Percentiles rank a stretch among this genome's conserved stretches.
These are phyloP conservation scores for Solanum pinnatisectum DNA, from an alignment of 257 asterid species.

Conservation along the genomic window DNA sequence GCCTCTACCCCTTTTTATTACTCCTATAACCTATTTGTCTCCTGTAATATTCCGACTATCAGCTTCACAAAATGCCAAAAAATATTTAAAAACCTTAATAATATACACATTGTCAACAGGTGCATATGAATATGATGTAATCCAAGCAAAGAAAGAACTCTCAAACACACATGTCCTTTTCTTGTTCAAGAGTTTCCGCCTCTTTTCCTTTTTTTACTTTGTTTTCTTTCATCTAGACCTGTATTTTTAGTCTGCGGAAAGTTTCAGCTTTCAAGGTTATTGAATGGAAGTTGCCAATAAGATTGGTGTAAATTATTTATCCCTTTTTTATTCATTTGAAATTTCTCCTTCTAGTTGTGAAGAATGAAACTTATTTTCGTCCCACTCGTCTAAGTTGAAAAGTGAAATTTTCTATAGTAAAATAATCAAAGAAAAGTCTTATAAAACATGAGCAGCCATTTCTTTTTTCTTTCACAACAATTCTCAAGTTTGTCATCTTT, in stretches of 20 bases:
- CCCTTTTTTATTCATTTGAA: background rate
- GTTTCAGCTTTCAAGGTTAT: background rate
- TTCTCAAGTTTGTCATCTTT: background rate
- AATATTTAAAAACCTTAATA: background rate
- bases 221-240: background rate
- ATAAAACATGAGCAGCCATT: background rate
- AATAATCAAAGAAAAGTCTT: background rate
- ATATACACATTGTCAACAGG: background rate
- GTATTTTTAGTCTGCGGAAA: background rate
- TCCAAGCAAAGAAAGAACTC: background rate
- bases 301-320: background rate
- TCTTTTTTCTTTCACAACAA: background rate
- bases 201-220: background rate
- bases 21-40: background rate
- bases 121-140: background rate
- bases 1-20: background rate
- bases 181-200: background rate
- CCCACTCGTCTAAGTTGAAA: background rate
- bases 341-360: background rate
- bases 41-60: background rate
- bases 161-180: background rate
- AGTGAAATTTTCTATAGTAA: background rate
- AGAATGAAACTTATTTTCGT: background rate
- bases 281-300: background rate
- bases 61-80: background rate